Percentiles rank a stretch among this genome's conserved stretches.
Evolutionary conservation across 2,329 filamentous ascomycete genomes (phyloP).

Genomic region (Claviceps fusiformis): DNA sequence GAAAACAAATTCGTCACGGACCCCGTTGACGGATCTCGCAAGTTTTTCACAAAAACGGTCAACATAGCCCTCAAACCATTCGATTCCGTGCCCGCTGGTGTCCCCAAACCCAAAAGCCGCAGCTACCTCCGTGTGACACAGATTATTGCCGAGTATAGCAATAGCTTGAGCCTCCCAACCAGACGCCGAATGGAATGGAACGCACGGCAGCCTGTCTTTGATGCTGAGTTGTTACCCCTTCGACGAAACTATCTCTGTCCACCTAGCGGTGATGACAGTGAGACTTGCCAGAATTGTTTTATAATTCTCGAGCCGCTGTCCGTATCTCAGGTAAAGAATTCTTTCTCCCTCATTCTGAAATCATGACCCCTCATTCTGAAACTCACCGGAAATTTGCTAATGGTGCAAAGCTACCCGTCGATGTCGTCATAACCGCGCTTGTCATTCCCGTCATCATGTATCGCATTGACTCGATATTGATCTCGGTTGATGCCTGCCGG

Average conservation of each 20-base stretch:
- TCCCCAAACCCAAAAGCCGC: constrained; percentile 33
- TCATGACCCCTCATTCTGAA: too few species aligned
- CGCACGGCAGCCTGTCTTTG: constrained; percentile 66
- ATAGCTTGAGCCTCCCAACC: constrained; percentile 55
- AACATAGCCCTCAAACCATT: constrained; percentile 45
- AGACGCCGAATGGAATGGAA: constrained; percentile 40
- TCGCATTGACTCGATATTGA: constrained; percentile 67
- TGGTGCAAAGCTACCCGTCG: constrained; percentile 44
- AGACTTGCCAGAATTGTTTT: constrained; percentile 37
- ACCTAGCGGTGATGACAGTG: constrained; percentile 35
- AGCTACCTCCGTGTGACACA: constrained; percentile 26
- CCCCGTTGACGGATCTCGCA: constrained; percentile 48
- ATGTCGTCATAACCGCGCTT: constrained; percentile 59
- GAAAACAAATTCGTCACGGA: constrained; percentile 41
- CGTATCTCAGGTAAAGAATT: constrained; percentile 56
- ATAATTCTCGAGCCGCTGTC: constrained; percentile 64
- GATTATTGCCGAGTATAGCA: constrained; percentile 72
- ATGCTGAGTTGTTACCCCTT: constrained; percentile 58
- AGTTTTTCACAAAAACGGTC: constrained; percentile 40
- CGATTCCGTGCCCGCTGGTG: constrained; percentile 49
- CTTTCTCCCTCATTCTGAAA: too few species aligned
- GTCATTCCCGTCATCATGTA: constrained; percentile 74
- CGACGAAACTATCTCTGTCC: constrained; percentile 77
- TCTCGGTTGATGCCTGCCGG: constrained; percentile 61
- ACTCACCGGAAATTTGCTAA: background rate